A percentile compares a stretch with the other conserved stretches of the same genome.
Evolutionary conservation across 352 stramenopile species (phyloP).

Genomic region (Phytophthora sojae): DNA sequence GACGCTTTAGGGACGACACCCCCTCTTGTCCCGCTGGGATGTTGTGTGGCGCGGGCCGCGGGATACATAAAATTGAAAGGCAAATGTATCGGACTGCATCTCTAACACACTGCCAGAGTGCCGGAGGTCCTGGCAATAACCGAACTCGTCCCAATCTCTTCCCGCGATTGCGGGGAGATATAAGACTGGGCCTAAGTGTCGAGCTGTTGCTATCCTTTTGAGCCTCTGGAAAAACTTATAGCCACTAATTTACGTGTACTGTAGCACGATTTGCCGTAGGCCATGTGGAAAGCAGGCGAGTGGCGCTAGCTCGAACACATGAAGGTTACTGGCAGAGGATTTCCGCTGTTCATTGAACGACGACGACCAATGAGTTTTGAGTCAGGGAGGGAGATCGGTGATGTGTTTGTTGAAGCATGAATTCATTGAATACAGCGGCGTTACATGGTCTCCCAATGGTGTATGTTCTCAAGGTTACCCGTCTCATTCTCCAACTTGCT

Average conservation of each 20-base stretch:
- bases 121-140: no score
- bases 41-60: no score
- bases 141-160: no score
- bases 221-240: conserved; percentile 1
- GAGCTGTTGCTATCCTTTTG: conserved; percentile 15
- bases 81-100: no score
- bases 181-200: no score
- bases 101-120: no score
- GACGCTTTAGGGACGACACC: no score
- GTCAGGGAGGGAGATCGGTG: neutral
- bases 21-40: no score
- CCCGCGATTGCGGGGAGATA: no score
- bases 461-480: conserved; percentile 12
- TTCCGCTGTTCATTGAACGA: neutral
- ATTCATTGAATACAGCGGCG: no score
- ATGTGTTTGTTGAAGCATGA: neutral
- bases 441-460: neutral
- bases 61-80: no score
- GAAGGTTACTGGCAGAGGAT: neutral
- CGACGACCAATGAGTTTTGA: neutral
- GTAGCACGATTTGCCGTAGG: conserved; percentile 26
- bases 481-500: conserved; percentile 23
- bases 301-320: conserved; percentile 16
- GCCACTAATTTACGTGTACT: conserved; percentile 7
- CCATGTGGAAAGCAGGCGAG: conserved; percentile 22